These are phyloP conservation scores for Xerocomus cyaneibrunnescens DNA, from an alignment of 1,284 basidiomycete genomes.

Conservation along the genomic window DNA sequence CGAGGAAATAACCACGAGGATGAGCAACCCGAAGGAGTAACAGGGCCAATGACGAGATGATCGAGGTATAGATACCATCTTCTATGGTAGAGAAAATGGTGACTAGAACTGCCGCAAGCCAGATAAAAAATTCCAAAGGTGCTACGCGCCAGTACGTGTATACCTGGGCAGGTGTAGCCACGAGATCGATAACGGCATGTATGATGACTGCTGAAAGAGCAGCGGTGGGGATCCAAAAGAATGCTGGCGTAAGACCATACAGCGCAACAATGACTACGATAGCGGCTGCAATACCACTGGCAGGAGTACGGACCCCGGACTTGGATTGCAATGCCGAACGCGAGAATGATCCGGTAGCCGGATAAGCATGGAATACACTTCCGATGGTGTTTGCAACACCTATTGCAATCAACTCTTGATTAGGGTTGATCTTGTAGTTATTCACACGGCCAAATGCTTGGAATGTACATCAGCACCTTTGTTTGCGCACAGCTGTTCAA, in stretches of 20 bases:
- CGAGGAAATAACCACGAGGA: conserved; percentile 90
- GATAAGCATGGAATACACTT: conserved; percentile 88
- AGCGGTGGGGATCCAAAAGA: conserved; percentile 84
- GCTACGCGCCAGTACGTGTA: conserved; percentile 94
- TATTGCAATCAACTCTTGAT: conserved; percentile 97
- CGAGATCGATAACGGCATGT: conserved; percentile 91
- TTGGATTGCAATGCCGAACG: conserved; percentile 95
- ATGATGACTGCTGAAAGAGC: conserved; percentile 93
- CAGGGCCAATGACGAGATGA: conserved; percentile 79
- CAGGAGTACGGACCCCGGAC: conserved; percentile 93
- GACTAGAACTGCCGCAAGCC: conserved; percentile 83
- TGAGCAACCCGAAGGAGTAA: conserved; percentile 89
- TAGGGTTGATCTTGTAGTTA: conserved; percentile 96
- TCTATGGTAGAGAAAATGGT: conserved; percentile 91
- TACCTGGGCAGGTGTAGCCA: conserved; percentile 85
- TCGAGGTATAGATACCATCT: conserved; percentile 92
- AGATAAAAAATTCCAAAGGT: conserved; percentile 93
- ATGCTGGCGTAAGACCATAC: conserved; percentile 89
- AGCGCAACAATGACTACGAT: conserved; percentile 91
- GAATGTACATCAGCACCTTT: conserved; percentile 11
- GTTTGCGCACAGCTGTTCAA: background rate
- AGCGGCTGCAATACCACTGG: conserved; percentile 86
- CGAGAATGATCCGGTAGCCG: conserved; percentile 97
- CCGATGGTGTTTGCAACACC: conserved; percentile 93
- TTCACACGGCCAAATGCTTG: conserved; percentile 94